phyloP scores from a whole-genome alignment of 345 rosid species.

The Geranium brycei region DNA sequence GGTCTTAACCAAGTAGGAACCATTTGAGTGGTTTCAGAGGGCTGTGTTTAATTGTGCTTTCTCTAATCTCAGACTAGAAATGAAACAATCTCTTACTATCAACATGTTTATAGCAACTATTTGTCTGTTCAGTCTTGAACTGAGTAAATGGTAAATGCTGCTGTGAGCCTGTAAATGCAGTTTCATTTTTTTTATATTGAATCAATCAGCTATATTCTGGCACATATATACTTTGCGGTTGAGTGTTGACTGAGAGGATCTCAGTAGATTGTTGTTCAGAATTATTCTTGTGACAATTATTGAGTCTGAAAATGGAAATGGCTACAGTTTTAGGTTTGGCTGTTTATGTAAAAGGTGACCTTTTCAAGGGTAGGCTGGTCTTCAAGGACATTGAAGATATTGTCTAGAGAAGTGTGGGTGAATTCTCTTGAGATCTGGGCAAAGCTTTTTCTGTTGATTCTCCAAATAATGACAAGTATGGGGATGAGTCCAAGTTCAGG shows the following conservation, averaged over 20 bases:
- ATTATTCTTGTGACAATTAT: neutral
- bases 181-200: too few relatives aligned
- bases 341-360: conserved; percentile 7
- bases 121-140: neutral
- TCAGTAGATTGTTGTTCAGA: neutral
- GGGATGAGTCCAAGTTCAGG: neutral
- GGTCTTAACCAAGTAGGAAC: conserved; percentile 18
- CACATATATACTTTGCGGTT: neutral
- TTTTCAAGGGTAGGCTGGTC: conserved; percentile 4
- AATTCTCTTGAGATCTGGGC: too few relatives aligned
- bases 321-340: neutral
- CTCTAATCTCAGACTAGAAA: neutral
- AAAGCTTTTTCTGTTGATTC: too few relatives aligned
- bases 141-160: too few relatives aligned
- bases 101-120: neutral
- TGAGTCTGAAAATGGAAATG: neutral
- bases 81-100: neutral
- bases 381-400: neutral
- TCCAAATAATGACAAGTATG: too few relatives aligned
- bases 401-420: too few relatives aligned
- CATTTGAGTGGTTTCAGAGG: neutral
- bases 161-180: too few relatives aligned
- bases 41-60: too few relatives aligned
- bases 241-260: neutral
- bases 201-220: too few relatives aligned